phyloP scores from a whole-genome alignment of 164 flowering plant species.

The Hamamelis virginiana region DNA sequence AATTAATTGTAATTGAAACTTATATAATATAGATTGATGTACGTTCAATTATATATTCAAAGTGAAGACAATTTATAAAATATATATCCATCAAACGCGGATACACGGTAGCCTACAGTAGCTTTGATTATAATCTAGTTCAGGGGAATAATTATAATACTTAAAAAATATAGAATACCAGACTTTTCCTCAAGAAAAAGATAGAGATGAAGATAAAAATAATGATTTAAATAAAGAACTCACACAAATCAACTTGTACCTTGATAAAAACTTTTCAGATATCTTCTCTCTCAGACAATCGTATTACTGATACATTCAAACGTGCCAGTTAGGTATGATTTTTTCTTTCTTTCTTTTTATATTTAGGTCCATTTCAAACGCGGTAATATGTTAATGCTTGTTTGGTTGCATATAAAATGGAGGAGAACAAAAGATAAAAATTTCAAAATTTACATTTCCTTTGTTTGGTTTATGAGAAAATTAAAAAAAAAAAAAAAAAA shows the following conservation, averaged over 20 bases:
- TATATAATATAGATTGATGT: too few relatives aligned
- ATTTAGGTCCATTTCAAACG: too few relatives aligned
- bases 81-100: not conserved
- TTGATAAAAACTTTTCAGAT: not conserved
- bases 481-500: too few relatives aligned
- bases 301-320: not conserved
- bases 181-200: not conserved
- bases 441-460: too few relatives aligned
- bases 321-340: not conserved
- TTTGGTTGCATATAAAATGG: too few relatives aligned
- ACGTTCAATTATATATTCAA: too few relatives aligned
- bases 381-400: not conserved
- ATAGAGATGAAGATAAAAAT: not conserved
- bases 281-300: too few relatives aligned
- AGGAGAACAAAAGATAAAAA: too few relatives aligned
- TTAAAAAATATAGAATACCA: not conserved
- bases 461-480: too few relatives aligned
- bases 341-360: too few relatives aligned
- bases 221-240: not conserved
- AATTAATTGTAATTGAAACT: too few relatives aligned
- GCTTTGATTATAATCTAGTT: not conserved
- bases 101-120: not conserved
- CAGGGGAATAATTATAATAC: not conserved
- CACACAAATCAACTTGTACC: not conserved
- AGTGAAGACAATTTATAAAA: too few relatives aligned